A percentile compares a stretch with the other conserved stretches of the same genome.
These are phyloP conservation scores for Leucocoprinus leucothites DNA, from an alignment of 768 basidiomycete genomes.

Conservation along the genomic window DNA sequence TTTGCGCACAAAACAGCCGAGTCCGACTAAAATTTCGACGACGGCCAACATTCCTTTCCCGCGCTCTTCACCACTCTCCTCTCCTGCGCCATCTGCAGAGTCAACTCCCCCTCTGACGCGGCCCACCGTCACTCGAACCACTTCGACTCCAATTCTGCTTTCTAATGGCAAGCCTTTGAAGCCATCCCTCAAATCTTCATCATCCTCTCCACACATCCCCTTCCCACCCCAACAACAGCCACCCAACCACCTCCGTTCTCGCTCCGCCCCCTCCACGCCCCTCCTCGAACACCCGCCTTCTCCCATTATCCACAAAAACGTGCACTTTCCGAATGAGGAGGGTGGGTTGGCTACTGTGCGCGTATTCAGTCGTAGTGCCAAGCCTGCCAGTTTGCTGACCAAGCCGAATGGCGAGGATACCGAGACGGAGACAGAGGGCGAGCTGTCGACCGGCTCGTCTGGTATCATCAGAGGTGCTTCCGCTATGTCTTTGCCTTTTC, in stretches of 20 bases:
- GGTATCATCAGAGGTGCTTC: conserved; percentile 1
- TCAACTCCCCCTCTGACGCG: conserved; percentile 21
- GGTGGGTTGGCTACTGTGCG: conserved; percentile 60
- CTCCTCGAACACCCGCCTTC: conserved; percentile 8
- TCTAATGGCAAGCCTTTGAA: conserved; percentile 86
- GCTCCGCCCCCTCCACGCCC: conserved; percentile 61
- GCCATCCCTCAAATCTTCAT: conserved; percentile 70
- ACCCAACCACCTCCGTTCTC: conserved; percentile 25
- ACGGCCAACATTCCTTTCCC: conserved; percentile 39
- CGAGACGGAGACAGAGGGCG: conserved; percentile 35
- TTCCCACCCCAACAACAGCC: conserved; percentile 13
- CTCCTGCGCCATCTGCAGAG: conserved; percentile 13
- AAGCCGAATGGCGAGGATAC: conserved; percentile 37
- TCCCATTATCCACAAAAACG: conserved; percentile 71
- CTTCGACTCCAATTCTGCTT: conserved; percentile 44
- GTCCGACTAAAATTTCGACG: neutral
- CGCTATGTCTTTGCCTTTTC: conserved; percentile 3
- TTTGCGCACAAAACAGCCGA: no score
- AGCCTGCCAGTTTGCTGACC: conserved; percentile 53
- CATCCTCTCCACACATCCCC: conserved; percentile 42
- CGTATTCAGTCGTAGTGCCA: conserved; percentile 64
- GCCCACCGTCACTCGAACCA: conserved; percentile 33
- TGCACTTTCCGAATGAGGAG: conserved; percentile 79
- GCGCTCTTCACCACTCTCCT: conserved; percentile 27
- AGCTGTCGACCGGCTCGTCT: conserved; percentile 15